Evolutionary conservation across 306 rosid genomes (phyloP), one percentile per base, ranked within the genome.

Genomic region (Alnus glutinosa): DNA sequence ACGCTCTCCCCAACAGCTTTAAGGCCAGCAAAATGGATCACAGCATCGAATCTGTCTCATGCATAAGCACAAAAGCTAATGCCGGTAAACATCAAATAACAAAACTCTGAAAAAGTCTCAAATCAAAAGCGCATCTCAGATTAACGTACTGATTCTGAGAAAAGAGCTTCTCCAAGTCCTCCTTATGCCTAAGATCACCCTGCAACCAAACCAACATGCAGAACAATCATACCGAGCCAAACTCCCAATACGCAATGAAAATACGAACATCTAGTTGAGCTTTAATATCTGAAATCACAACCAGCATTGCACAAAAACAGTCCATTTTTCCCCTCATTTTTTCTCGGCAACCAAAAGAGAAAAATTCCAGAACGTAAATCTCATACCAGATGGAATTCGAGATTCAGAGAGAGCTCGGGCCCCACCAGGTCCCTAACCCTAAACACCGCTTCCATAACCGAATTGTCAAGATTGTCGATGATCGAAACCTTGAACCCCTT

Each of bases 1-100:
- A 91, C 96, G 79, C 98, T 95, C 81, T 95, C 98, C 3, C 90
- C 97, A 42, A 95, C 98, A 7, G 98, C 98, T 82, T 95, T 92
- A 0, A 95, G 84, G 9, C 94, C 98, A 73, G 98, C 98, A 76
- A 95, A 95, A 78, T 95, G 98, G 54, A 95, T 87, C 54, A 95
- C 98, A 18, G 96, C 98, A 76, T 95, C 98, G 71, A 92, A 92
- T 72, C 98, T 92, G 80, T 75, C 77, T 13, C 82, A 81, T 32
- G 3, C 14, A 3, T n/a, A 64, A 14, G 23, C 74, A 42, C 7
- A 10, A 59, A 39, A 18, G 49, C 75, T 66, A 80, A 71, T 30
- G 19, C 39, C 68, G 39, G 3, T 18, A 9, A 19, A 16, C 34
- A 58, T 46, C 8, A 62, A 4, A 48, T 30, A 57, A 16, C 3